Evolutionary conservation across 495 filamentous ascomycete species (phyloP).

Genomic region (Neurospora sublineolata): DNA sequence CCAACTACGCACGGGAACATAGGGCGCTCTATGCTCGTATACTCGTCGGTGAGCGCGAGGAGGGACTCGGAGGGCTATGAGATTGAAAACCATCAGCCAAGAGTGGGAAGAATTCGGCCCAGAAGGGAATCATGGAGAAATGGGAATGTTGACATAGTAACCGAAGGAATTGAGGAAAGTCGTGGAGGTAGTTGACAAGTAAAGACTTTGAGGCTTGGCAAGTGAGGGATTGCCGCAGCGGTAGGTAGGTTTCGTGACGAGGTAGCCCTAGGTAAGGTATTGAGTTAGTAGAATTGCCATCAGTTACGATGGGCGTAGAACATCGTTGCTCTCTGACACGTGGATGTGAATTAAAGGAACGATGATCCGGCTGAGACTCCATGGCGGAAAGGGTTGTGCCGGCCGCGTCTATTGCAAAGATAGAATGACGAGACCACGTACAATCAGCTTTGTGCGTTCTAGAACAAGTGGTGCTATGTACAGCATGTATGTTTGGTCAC

Average conservation of each 20-base stretch:
- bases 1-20: neutral
- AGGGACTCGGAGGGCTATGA: neutral
- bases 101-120: neutral
- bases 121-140: neutral
- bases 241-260: neutral
- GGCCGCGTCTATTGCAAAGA: neutral
- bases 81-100: neutral
- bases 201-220: neutral
- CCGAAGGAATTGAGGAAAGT: neutral
- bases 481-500: neutral
- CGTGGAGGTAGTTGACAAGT: neutral
- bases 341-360: neutral
- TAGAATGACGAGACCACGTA: neutral
- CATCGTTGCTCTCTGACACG: neutral
- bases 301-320: neutral
- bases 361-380: neutral
- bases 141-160: neutral
- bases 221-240: neutral
- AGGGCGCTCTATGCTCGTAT: neutral
- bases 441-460: neutral
- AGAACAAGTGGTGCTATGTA: neutral
- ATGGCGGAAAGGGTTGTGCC: neutral
- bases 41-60: neutral
- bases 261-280: neutral
- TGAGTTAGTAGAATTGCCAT: neutral